A percentile compares a stretch with the other conserved stretches of the same genome.
Evolutionary conservation across 2,329 filamentous ascomycete genomes (phyloP).

Genomic region (Clarireedia homoeocarpa): DNA sequence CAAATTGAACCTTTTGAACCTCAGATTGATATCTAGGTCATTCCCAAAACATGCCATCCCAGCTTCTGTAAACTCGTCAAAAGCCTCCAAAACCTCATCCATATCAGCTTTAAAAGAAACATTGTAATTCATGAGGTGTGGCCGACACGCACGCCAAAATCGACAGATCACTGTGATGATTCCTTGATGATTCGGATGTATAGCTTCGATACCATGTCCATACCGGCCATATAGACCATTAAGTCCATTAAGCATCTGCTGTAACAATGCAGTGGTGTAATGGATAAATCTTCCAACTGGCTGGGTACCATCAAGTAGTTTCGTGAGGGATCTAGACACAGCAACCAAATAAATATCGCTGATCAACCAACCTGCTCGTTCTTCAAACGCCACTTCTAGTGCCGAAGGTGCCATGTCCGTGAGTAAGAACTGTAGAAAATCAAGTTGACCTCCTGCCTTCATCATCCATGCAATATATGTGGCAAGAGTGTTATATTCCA

Average conservation of each 20-base stretch:
- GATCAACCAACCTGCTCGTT: slow-evolving; percentile 18
- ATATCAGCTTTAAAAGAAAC: neutral
- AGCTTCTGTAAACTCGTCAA: slow-evolving; percentile 1
- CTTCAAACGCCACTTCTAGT: slow-evolving; percentile 19
- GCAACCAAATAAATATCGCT: slow-evolving; percentile 21
- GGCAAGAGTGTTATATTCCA: slow-evolving; percentile 13
- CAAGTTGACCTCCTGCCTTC: slow-evolving; percentile 16
- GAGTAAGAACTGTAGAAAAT: slow-evolving; percentile 23
- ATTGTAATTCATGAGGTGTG: slow-evolving; percentile 2
- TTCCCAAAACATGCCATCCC: neutral
- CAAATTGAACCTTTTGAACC: neutral
- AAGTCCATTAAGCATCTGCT: slow-evolving; percentile 19
- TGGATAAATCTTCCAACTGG: slow-evolving; percentile 3
- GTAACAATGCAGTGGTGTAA: slow-evolving; percentile 18
- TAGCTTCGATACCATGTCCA: slow-evolving; percentile 4
- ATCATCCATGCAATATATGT: slow-evolving; percentile 17
- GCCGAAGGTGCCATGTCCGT: slow-evolving; percentile 22
- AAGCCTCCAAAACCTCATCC: neutral
- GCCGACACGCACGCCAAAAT: slow-evolving; percentile 21
- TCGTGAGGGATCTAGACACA: slow-evolving; percentile 7
- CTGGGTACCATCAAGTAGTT: slow-evolving; percentile 9
- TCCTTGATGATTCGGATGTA: slow-evolving; percentile 14
- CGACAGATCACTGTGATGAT: slow-evolving; percentile 15
- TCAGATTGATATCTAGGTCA: neutral
- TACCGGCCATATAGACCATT: neutral